Base-by-base conservation (phyloP, 1,284 basidiomycete species). In the Apiotrichum brassicae region DNA sequence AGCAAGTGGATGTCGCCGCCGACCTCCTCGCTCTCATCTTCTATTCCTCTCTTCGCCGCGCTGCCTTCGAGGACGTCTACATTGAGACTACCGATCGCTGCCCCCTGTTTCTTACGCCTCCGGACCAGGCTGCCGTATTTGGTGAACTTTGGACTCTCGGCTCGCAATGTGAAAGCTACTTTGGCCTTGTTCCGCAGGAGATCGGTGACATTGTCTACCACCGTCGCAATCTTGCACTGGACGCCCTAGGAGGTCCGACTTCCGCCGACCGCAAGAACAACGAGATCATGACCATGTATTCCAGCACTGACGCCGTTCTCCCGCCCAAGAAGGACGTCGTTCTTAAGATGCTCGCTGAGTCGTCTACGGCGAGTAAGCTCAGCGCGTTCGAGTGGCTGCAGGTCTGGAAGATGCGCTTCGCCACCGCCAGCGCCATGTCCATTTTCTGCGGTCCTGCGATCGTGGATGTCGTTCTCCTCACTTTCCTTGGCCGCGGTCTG, bases 161-260 rank as follows among this genome's bases (percentile, higher is more conserved):
- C n/a, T 53, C 51, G 3, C 51, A 53, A 34, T 53, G 51, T 35
- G 46, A 53, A 20, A 45, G 41, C 32, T 53, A 53, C 51, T 53
- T 53, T 40, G 51, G 47, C 22, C 19, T 48, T 30, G 47, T 48
- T 5, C 47, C 51, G 8, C 46, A 38, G n/a, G 51, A 45, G 20
- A 44, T 53, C 19, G 51, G 51, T 16, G 33, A 44, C 32, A 53
- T 53, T 33, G 45, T 53, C 38, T 48, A 48, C 46, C 30, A 43
- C 23, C 51, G 51, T 16, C 39, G 39, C 20, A 25, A 23, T 11
- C 23, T n/a, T 14, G 30, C 37, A 19, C 49, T 50, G 20, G 49
- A 41, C 12, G 38, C 43, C 11, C 37, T 50, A 14, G 49, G 49
- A 2, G 43, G 38, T 0, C 49, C 49, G 0, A 45, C n/a, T 14